A percentile compares a stretch with the other conserved stretches of the same genome.
Evolutionary conservation across 208 protist species (phyloP).

Genomic region (Phytomonas sp.): DNA sequence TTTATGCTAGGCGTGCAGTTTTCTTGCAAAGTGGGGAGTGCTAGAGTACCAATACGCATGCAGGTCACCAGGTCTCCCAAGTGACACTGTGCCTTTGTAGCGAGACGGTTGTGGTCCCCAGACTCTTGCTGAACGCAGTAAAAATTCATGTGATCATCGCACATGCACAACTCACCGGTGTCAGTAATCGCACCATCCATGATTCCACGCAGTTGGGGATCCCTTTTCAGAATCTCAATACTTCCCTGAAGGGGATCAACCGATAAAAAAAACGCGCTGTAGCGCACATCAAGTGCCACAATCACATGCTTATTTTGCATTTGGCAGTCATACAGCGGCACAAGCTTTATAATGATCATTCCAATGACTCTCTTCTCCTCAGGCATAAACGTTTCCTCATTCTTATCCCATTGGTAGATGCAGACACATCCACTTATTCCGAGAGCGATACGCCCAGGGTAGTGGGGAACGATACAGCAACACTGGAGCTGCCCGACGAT

Average conservation of each 20-base stretch:
- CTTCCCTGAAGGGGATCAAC: slow-evolving; percentile 68
- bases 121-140: slow-evolving; percentile 23
- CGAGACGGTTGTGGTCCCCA: slow-evolving; percentile 10
- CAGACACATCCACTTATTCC: slow-evolving; percentile 69
- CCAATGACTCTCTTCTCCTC: slow-evolving; percentile 60
- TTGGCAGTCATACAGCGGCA: slow-evolving; percentile 28
- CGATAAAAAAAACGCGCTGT: slow-evolving; percentile 52
- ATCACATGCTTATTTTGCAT: slow-evolving; percentile 18
- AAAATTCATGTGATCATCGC: slow-evolving; percentile 71
- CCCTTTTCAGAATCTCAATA: slow-evolving; percentile 39
- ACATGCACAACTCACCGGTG: slow-evolving; percentile 28
- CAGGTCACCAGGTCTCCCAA: slow-evolving; percentile 67
- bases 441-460: slow-evolving; percentile 56
- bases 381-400: slow-evolving; percentile 55
- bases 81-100: slow-evolving; percentile 42
- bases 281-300: slow-evolving; percentile 57
- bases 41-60: slow-evolving; percentile 56
- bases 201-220: slow-evolving; percentile 40
- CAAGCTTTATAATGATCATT: slow-evolving; percentile 43
- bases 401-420: slow-evolving; percentile 54
- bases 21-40: slow-evolving; percentile 19
- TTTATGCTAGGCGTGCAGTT: background rate
- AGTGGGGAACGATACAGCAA: slow-evolving; percentile 65
- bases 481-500: slow-evolving; percentile 69
- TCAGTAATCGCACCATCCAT: slow-evolving; percentile 38